Conservation (phyloP, 257 asterid species). For the Primulina tabacum region DNA sequence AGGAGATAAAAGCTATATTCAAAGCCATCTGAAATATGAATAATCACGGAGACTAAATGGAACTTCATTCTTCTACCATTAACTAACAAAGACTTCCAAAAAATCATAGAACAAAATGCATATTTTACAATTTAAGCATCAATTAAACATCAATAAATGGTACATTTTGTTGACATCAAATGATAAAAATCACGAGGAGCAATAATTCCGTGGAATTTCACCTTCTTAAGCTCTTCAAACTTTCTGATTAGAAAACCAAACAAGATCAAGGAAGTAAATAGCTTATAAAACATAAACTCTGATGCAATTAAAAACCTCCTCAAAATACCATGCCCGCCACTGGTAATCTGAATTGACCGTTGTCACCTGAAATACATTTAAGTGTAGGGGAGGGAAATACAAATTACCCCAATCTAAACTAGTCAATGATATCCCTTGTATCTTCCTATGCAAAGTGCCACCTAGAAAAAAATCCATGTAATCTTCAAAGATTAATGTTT, state of each 20-base stretch:
- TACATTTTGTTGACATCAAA: neutral
- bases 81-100: constrained; percentile 15
- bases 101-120: neutral
- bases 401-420: neutral
- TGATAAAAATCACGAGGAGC: neutral
- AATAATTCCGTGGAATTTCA: neutral
- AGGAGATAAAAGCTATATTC: constrained; percentile 13
- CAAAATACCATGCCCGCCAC: neutral
- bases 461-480: neutral
- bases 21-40: constrained; percentile 17
- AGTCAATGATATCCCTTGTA: neutral
- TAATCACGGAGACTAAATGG: neutral
- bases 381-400: too few relatives aligned
- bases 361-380: neutral
- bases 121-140: neutral
- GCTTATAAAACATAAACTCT: neutral
- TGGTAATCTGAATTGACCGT: neutral
- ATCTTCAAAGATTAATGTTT: constrained; percentile 4
- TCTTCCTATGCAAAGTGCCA: neutral
- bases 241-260: neutral
- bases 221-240: neutral
- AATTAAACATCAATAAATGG: neutral
- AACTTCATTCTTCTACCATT: neutral
- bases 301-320: neutral
- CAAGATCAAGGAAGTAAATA: neutral